Base-by-base conservation (phyloP, 176 grass and related monocot genomes). In the Olyra latifolia region DNA sequence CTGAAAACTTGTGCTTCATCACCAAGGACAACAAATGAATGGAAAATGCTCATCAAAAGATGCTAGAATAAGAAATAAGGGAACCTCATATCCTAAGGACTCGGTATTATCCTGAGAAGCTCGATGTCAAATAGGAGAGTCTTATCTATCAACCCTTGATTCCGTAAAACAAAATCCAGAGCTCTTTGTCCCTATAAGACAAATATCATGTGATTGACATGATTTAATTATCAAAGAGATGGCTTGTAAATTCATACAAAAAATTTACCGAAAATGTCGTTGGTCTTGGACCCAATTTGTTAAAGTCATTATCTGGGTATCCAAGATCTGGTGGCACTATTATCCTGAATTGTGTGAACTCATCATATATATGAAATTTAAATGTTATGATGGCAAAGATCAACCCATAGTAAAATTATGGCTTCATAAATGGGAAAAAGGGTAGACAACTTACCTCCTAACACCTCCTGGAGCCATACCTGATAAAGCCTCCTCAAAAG, bases 121-220 rank as follows among this genome's bases (percentile, higher is more conserved):
- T 98, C 95, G 60, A 98, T 98, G 87, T 98, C 95, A 71, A 98
- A 98, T 46, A 98, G 68, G 12, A 98, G 89, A 59, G 95, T 98
- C 91, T 94, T 98, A 66, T 98, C 92, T 75, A 98, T 98, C 48
- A 98, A 78, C 4, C 95, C 95, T 79, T 95, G 95, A 87, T 98
- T 98, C 80, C 86, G 76, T 67, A 98, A 61, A 73, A 98, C 95
- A 75, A 98, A 98, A 91, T 90, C 88, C 54, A 98, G 81, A 85
- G 95, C 95, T 76, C 95, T 91, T 86, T 98, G 92, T 76, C 95
- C 95, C 90, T 98, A 78, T 9, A 49, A 83, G 42, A 70, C n/a
- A 77, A 90, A 87, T 75, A 6, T 0, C 17, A 47, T 30, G 44
- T 10, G 30, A 61, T 28, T 7, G 77, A n/a, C n/a, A 19, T 29